These are phyloP conservation scores for Mikania micrantha DNA, from an alignment of 129 eudicot species.

Conservation along the genomic window DNA sequence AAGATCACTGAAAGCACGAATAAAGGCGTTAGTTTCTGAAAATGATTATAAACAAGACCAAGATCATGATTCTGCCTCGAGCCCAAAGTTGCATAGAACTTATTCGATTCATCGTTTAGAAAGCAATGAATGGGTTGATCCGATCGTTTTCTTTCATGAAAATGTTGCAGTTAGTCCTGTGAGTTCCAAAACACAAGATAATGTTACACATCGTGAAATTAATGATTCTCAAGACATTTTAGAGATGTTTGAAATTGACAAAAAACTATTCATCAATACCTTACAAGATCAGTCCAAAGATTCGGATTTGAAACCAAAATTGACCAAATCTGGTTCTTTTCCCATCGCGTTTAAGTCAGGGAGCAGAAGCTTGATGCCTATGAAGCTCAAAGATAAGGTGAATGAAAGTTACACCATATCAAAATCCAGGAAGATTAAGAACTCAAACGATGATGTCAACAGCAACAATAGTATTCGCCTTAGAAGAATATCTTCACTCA, in stretches of 20 bases:
- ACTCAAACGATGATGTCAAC: slow-evolving; percentile 17
- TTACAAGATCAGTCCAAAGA: slow-evolving; percentile 25
- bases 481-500: slow-evolving; percentile 47
- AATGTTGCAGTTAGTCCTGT: slow-evolving; percentile 9
- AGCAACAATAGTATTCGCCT: background rate
- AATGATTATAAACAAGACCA: slow-evolving; percentile 17
- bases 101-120: slow-evolving; percentile 62
- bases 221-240: slow-evolving; percentile 36
- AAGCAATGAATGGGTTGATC: slow-evolving; percentile 39
- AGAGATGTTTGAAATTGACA: slow-evolving; percentile 51
- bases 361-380: slow-evolving; percentile 39
- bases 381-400: slow-evolving; percentile 53
- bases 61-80: slow-evolving; percentile 21
- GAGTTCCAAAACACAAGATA: slow-evolving; percentile 1
- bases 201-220: slow-evolving; percentile 14
- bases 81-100: slow-evolving; percentile 36
- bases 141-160: slow-evolving; percentile 35
- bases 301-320: slow-evolving; percentile 28
- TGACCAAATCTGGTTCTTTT: slow-evolving; percentile 67
- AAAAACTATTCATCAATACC: slow-evolving; percentile 32
- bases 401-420: slow-evolving; percentile 47
- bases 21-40: slow-evolving; percentile 47
- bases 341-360: slow-evolving; percentile 36
- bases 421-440: slow-evolving; percentile 22
- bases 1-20: slow-evolving; percentile 57